phyloP scores from a whole-genome alignment of 2,329 filamentous ascomycete species.

The Cadophora sp. region DNA sequence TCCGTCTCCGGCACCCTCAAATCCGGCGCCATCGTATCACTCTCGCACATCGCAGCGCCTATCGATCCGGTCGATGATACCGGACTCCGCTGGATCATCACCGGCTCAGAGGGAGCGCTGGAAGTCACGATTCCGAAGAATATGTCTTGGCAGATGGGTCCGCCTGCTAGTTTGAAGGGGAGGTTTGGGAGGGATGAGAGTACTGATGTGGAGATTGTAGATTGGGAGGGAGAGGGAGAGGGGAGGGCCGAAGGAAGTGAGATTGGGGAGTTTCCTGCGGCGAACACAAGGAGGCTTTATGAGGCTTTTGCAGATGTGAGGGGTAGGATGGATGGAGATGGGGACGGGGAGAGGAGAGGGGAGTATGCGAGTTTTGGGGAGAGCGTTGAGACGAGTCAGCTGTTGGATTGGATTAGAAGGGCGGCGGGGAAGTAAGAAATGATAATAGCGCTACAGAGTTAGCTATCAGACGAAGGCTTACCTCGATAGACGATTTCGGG shows the following conservation, averaged over 20 bases:
- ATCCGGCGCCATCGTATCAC: background rate
- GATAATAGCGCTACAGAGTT: background rate
- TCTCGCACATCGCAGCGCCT: background rate
- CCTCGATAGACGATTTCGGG: too few species aligned
- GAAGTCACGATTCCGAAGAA: background rate
- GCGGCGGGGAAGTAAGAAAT: conserved; percentile 12
- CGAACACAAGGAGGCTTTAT: conserved; percentile 27
- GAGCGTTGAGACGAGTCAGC: conserved; percentile 25
- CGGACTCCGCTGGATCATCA: background rate
- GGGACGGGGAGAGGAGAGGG: conserved; percentile 5
- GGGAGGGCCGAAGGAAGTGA: background rate
- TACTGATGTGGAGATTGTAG: background rate
- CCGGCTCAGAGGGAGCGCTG: background rate
- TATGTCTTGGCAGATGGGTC: background rate
- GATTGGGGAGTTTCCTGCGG: background rate
- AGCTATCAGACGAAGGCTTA: too few species aligned
- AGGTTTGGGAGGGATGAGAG: background rate
- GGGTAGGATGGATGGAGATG: too few species aligned
- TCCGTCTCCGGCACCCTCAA: background rate
- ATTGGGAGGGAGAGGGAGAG: background rate
- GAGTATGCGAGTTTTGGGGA: conserved; percentile 25
- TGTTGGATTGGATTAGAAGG: conserved; percentile 27
- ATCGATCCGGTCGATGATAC: background rate
- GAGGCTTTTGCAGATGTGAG: conserved; percentile 24
- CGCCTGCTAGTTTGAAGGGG: background rate